Evolutionary conservation across 106 monocot genomes (phyloP), one percentile per base, ranked within the genome.

Genomic region (Platanthera guangdongensis): DNA sequence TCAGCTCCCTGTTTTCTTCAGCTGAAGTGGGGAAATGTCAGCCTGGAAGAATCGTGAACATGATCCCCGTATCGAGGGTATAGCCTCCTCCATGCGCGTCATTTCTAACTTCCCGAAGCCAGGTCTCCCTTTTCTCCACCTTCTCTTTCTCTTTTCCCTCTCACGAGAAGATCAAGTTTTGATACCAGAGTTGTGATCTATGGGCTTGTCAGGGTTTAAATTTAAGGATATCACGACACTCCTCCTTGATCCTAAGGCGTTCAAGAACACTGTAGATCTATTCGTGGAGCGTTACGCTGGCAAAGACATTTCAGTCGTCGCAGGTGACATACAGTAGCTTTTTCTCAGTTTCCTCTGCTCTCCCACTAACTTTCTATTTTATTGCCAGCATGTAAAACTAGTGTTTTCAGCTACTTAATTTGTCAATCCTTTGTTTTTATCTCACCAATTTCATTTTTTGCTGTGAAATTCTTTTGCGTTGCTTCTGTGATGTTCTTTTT

Each of bases 21-120:
- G 70, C 70, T 15, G 11, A 48, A 70, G n/a, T 16, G 16, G 47
- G 47, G 47, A 70, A 16, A 70, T 70, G 70, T 70, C 70, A 48
- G 70, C 70, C 15, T 70, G 70, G 70, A 70, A 70, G 70, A n/a
- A 70, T 25, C 46, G 70, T 39, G 67, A 70, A 46, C 46, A 70
- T 48, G 70, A 70, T 70, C 70, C 67, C 25, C 70, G 70, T 16
- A 70, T 67, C 25, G 47, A 47, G 10, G 47, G 70, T 15, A 70
- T 70, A 47, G 70, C 70, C 47, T 70, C 70, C n/a, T 70, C 70
- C 19, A 70, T 70, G 70, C 70, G 70, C 16, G 70, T 70, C 70
- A 70, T 70, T 70, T 70, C 70, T 6, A 10, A 70, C 70, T 70
- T 70, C 70, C 70, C 70, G 4, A 70, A 70, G 70, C 70, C 70